These are phyloP conservation scores for Cystobasidium sp. DNA, from an alignment of 1,284 basidiomycete species.

Conservation along the genomic window DNA sequence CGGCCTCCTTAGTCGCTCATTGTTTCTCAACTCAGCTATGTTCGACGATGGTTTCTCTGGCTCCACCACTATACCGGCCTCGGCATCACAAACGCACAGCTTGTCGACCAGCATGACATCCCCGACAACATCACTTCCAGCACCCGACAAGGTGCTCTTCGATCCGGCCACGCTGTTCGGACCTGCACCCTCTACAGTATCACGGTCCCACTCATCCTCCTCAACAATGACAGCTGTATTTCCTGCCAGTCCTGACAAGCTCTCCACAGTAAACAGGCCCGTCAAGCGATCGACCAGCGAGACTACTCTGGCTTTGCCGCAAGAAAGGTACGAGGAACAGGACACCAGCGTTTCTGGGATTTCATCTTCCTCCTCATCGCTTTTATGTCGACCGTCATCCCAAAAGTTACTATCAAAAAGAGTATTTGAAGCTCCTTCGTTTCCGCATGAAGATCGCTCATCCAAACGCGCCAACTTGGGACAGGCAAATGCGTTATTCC, in stretches of 20 bases:
- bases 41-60: background rate
- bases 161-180: background rate
- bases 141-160: slow-evolving; percentile 10
- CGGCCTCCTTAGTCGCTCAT: no score
- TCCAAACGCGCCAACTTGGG: background rate
- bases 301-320: background rate
- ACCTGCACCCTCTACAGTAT: no score
- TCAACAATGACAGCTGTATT: background rate
- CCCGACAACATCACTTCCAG: background rate
- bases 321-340: background rate
- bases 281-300: slow-evolving; percentile 8
- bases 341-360: background rate
- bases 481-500: background rate
- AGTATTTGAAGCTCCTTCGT: background rate
- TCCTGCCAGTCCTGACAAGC: slow-evolving; percentile 1
- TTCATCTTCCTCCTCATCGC: slow-evolving; percentile 1
- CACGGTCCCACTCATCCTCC: no score
- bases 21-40: no score
- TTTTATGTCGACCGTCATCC: background rate
- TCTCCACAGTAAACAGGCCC: background rate
- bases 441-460: background rate
- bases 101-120: background rate
- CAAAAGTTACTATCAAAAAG: background rate
- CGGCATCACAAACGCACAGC: no score
- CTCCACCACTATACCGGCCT: background rate